A percentile compares a stretch with the other conserved stretches of the same genome.
Conservation (phyloP, 2,329 filamentous ascomycete species). For the Emergomyces pasteurianus region DNA sequence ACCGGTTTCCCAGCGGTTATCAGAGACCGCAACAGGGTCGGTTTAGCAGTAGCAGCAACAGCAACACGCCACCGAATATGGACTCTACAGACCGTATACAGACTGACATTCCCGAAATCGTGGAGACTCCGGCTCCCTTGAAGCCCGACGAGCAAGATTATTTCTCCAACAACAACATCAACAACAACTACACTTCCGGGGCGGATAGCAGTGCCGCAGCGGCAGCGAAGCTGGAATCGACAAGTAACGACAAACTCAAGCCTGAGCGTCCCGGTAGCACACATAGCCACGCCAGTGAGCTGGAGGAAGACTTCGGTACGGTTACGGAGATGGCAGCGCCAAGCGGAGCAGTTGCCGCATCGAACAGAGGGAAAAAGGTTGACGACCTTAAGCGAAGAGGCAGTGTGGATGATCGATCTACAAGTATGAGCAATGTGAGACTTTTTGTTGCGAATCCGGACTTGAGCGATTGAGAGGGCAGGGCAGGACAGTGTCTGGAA, state of each 20-base stretch:
- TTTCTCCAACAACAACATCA: not conserved
- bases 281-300: slow-evolving; percentile 24
- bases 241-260: slow-evolving; percentile 6
- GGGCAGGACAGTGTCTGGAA: not conserved
- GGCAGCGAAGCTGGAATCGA: not conserved
- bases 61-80: slow-evolving; percentile 41
- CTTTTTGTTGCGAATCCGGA: slow-evolving; percentile 39
- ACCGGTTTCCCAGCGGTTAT: slow-evolving; percentile 35
- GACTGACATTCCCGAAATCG: slow-evolving; percentile 30
- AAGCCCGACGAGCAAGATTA: slow-evolving; percentile 16
- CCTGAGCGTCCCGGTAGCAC: slow-evolving; percentile 20
- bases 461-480: slow-evolving; percentile 25
- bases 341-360: slow-evolving; percentile 26
- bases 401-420: slow-evolving; percentile 38
- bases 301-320: slow-evolving; percentile 44
- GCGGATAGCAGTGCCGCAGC: not conserved
- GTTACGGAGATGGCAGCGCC: slow-evolving; percentile 40
- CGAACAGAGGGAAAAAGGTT: slow-evolving; percentile 29
- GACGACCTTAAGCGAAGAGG: slow-evolving; percentile 36
- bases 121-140: slow-evolving; percentile 24
- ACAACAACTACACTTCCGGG: not conserved
- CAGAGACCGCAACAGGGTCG: slow-evolving; percentile 24
- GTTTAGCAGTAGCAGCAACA: slow-evolving; percentile 38
- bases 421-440: slow-evolving; percentile 35
- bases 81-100: slow-evolving; percentile 13